phyloP scores from a whole-genome alignment of 2,329 filamentous ascomycete genomes.

The Dothistroma pini region DNA sequence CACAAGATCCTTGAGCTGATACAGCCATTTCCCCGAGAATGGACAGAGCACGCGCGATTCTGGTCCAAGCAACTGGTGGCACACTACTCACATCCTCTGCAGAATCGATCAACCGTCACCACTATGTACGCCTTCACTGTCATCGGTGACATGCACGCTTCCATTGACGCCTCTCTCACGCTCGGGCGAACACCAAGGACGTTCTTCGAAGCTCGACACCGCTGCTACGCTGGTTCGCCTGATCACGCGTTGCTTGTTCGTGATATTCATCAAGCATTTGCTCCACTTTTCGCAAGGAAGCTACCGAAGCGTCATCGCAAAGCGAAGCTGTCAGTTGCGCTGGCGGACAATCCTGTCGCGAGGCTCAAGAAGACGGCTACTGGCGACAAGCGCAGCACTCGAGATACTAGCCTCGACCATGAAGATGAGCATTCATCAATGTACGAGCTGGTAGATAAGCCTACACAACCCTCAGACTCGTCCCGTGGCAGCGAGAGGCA shows the following conservation, averaged over 20 bases:
- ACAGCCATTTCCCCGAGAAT: constrained; percentile 38
- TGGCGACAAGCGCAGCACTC: constrained; percentile 9
- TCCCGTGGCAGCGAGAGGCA: constrained; percentile 15
- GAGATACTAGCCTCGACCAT: constrained; percentile 12
- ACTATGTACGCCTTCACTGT: constrained; percentile 45
- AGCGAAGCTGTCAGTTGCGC: neutral
- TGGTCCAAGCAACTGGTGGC: constrained; percentile 39
- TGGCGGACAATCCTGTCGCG: constrained; percentile 7
- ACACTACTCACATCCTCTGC: constrained; percentile 29
- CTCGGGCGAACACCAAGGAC: constrained; percentile 40
- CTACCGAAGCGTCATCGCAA: constrained; percentile 6
- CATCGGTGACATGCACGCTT: constrained; percentile 33
- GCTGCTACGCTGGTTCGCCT: constrained; percentile 43
- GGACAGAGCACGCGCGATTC: constrained; percentile 43
- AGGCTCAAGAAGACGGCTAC: constrained; percentile 6
- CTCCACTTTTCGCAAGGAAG: constrained; percentile 35
- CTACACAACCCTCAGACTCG: constrained; percentile 19
- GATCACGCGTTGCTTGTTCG: constrained; percentile 45
- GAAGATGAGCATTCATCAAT: constrained; percentile 22
- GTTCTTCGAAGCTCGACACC: constrained; percentile 45
- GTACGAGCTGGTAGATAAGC: constrained; percentile 29
- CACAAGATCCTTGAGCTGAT: constrained; percentile 31
- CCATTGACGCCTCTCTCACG: constrained; percentile 25
- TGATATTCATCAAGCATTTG: constrained; percentile 47
- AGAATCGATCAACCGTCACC: constrained; percentile 30